phyloP scores from a whole-genome alignment of 225 moss, liverwort and hornwort species.

The Sphagnum contortum region DNA sequence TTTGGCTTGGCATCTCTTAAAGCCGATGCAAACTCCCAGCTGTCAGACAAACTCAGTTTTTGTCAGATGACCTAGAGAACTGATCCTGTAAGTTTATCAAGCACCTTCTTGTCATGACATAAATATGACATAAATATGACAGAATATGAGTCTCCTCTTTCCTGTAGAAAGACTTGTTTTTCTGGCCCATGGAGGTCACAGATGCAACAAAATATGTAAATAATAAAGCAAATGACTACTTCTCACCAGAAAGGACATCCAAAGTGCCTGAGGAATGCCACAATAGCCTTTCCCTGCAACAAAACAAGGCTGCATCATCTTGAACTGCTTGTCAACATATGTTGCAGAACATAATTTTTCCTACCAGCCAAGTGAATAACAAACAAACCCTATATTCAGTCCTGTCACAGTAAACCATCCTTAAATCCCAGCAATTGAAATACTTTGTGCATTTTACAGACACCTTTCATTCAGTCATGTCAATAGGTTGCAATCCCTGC shows the following conservation, averaged over 20 bases:
- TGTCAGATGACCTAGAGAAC: no score
- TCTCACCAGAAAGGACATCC: constrained; percentile 55
- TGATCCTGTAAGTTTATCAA: no score
- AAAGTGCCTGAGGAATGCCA: constrained; percentile 51
- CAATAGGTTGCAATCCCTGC: no score
- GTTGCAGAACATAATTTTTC: not conserved
- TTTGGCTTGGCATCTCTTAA: constrained; percentile 51
- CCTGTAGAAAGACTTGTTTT: not conserved
- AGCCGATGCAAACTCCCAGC: constrained; percentile 53
- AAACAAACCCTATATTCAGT: no score
- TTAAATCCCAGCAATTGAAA: no score
- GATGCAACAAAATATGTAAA: not conserved
- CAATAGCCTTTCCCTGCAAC: constrained; percentile 51
- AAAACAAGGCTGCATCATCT: not conserved
- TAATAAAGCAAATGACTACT: not conserved
- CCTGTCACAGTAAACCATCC: no score
- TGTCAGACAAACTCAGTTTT: constrained; percentile 4
- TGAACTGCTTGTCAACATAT: not conserved
- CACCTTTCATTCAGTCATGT: no score
- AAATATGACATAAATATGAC: no score
- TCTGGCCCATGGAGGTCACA: not conserved
- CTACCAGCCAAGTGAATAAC: no score
- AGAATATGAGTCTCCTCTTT: no score
- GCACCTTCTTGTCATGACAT: no score
- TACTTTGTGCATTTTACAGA: no score